Conservation (phyloP, 176 grass and related monocot species). For the Lolium rigidum region DNA sequence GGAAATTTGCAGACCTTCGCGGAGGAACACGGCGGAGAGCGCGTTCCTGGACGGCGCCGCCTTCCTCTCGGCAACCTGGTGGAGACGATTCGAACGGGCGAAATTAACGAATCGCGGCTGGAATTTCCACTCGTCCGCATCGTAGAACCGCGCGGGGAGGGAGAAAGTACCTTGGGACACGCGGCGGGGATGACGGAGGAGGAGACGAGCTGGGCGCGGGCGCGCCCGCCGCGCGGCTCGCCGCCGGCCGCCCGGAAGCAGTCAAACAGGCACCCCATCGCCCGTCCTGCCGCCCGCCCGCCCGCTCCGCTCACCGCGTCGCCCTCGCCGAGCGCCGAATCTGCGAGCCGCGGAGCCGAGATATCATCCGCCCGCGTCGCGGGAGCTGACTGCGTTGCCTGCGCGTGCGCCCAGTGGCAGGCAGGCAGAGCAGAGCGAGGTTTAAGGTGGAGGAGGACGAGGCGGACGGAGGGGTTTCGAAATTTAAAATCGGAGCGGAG, state of each 20-base stretch:
- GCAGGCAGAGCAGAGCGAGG: no score
- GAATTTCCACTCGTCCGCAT: no score
- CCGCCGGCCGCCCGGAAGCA: slow-evolving; percentile 65
- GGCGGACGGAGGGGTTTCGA: slow-evolving; percentile 45
- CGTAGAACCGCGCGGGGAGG: not conserved
- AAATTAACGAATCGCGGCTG: not conserved
- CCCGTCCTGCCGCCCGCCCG: not conserved
- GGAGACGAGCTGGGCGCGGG: slow-evolving; percentile 34
- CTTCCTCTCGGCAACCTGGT: slow-evolving; percentile 42
- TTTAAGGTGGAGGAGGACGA: no score
- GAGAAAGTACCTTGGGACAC: slow-evolving; percentile 48
- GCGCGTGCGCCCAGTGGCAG: no score
- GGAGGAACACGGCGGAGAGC: slow-evolving; percentile 67
- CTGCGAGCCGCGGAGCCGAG: not conserved
- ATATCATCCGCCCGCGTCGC: no score
- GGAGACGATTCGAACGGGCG: not conserved
- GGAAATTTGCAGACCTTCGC: slow-evolving; percentile 58
- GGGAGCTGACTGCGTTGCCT: no score
- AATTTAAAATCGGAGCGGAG: slow-evolving; percentile 80
- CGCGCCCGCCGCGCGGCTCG: slow-evolving; percentile 24
- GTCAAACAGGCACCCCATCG: slow-evolving; percentile 78
- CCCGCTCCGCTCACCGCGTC: slow-evolving; percentile 23
- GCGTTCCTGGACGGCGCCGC: slow-evolving; percentile 68
- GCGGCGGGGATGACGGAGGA: slow-evolving; percentile 47
- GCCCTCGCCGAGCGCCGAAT: not conserved